A percentile compares a stretch with the other conserved stretches of the same genome.
Evolutionary conservation across 805 yeast genomes (phyloP).

Genomic region (Wickerhamia fluorescens): DNA sequence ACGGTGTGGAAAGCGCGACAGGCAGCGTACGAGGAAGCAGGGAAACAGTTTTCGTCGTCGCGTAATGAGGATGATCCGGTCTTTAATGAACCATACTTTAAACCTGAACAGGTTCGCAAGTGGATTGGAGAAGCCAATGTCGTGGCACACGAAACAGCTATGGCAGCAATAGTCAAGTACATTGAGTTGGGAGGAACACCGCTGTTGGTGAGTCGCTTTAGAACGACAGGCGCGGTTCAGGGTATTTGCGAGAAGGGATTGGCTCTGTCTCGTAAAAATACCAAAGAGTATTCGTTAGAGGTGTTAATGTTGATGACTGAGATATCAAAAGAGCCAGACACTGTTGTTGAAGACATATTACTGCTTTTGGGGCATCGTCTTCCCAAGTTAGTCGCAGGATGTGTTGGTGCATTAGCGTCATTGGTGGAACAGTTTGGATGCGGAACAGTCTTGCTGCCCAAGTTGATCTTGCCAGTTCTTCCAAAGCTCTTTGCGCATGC

Average conservation of each 20-base stretch:
- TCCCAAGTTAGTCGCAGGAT: slow-evolving; percentile 75
- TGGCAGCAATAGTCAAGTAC: slow-evolving; percentile 47
- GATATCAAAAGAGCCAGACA: slow-evolving; percentile 50
- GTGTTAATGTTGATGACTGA: slow-evolving; percentile 60
- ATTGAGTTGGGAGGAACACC: slow-evolving; percentile 50
- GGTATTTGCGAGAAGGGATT: slow-evolving; percentile 77
- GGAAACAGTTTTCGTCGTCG: slow-evolving; percentile 44
- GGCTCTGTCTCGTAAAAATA: slow-evolving; percentile 65
- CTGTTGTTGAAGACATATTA: slow-evolving; percentile 57
- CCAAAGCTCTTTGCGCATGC: slow-evolving; percentile 77
- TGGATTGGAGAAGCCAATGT: slow-evolving; percentile 76
- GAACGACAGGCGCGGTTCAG: slow-evolving; percentile 34
- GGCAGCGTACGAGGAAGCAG: slow-evolving; percentile 68
- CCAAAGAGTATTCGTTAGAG: slow-evolving; percentile 59
- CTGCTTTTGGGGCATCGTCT: slow-evolving; percentile 56
- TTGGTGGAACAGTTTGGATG: slow-evolving; percentile 62
- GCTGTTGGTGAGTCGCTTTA: slow-evolving; percentile 31
- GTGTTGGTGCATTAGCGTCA: slow-evolving; percentile 48
- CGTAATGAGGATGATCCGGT: slow-evolving; percentile 50
- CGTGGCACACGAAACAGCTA: slow-evolving; percentile 83
- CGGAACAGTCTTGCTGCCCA: slow-evolving; percentile 46
- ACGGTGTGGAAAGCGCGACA: slow-evolving; percentile 76
- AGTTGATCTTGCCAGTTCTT: slow-evolving; percentile 47
- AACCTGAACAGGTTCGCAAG: slow-evolving; percentile 50
- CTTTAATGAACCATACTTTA: slow-evolving; percentile 42